These are phyloP conservation scores for Bimuria novae-zelandiae DNA, from an alignment of 2,329 filamentous ascomycete genomes.

Conservation along the genomic window DNA sequence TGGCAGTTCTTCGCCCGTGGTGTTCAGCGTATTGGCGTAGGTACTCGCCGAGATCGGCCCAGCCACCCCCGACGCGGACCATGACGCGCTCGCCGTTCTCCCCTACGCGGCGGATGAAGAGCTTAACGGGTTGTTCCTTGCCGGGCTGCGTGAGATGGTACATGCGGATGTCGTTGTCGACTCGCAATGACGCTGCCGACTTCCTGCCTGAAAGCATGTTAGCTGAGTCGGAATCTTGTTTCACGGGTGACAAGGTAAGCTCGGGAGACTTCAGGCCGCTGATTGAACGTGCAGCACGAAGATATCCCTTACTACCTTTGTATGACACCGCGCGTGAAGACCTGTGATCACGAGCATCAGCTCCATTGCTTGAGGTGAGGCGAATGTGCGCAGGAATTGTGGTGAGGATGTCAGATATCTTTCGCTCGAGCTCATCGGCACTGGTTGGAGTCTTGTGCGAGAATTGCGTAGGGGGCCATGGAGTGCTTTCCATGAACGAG, in stretches of 20 bases:
- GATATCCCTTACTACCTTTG: conserved; percentile 36
- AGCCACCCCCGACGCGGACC: conserved; percentile 97
- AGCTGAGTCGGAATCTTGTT: conserved; percentile 35
- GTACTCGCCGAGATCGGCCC: conserved; percentile 95
- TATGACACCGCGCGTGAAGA: conserved; percentile 29
- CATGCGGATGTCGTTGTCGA: conserved; percentile 74
- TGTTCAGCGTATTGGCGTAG: conserved; percentile 91
- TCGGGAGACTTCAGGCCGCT: conserved; percentile 42
- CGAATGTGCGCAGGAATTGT: conserved; percentile 80
- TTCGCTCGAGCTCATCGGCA: conserved; percentile 71
- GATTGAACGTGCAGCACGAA: conserved; percentile 39
- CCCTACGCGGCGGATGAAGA: conserved; percentile 91
- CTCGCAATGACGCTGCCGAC: conserved; percentile 28
- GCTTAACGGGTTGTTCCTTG: conserved; percentile 86
- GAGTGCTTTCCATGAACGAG: conserved; percentile 15
- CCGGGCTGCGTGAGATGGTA: conserved; percentile 88
- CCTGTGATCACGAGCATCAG: conserved; percentile 38
- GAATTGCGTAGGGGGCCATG: conserved; percentile 45
- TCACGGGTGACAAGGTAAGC: conserved; percentile 45
- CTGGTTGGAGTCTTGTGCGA: conserved; percentile 31
- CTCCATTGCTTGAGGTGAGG: conserved; percentile 56
- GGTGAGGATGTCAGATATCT: conserved; percentile 78
- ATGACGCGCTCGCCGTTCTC: conserved; percentile 91
- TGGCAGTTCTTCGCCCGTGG: conserved; percentile 74
- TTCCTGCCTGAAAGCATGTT: conserved; percentile 34